Base-by-base conservation (phyloP, 495 filamentous ascomycete genomes). In the Penicillium cinerascens region DNA sequence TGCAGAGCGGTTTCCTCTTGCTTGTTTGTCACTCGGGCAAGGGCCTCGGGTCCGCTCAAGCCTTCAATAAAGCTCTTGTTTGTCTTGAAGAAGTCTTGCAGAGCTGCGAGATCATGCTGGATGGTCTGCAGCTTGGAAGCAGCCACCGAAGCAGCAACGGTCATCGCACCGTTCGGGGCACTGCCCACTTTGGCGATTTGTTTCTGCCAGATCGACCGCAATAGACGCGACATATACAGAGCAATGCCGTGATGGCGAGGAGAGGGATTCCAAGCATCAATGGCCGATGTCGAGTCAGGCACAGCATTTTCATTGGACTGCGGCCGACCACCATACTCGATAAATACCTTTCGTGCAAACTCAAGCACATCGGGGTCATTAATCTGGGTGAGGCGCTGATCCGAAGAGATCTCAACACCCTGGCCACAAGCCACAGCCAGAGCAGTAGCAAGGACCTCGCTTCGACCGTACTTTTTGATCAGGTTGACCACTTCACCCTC, bases 381-480 rank as follows among this genome's bases (percentile, higher is more conserved):
- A 45, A 90, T 79, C 46, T 77, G 78, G 0, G 82, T 78, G 0
- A 90, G 74, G 43, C 89, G 82, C 21, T 81, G 77, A 47, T 90
- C 87, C 0, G 84, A 77, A 0, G 83, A 82, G 40, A 91, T 78
- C 58, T 92, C 90, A 20, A 85, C 80, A 16, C 88, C 91, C 65
- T 96, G 90, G 11, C 92, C 91, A 65, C 93, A 99, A 13, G 91
- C 91, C n/a, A 97, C 93, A 8, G 95, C 95, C 18, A 99, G 77
- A 9, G 95, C 90, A 47, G 91, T 92, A 0, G 95, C 89, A 54
- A 90, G 82, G 0, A 86, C 90, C 65, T 99, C 93, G 2, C 82
- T 83, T 1, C 88, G 80, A 29, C 95, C 95, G 67, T 97, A 97
- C 3, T 81, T 78, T 29, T 80, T 77, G 49, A 90, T 86, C 60